Evolutionary conservation across 306 rosid species (phyloP).

Genomic region (Cucurbita maxima): DNA sequence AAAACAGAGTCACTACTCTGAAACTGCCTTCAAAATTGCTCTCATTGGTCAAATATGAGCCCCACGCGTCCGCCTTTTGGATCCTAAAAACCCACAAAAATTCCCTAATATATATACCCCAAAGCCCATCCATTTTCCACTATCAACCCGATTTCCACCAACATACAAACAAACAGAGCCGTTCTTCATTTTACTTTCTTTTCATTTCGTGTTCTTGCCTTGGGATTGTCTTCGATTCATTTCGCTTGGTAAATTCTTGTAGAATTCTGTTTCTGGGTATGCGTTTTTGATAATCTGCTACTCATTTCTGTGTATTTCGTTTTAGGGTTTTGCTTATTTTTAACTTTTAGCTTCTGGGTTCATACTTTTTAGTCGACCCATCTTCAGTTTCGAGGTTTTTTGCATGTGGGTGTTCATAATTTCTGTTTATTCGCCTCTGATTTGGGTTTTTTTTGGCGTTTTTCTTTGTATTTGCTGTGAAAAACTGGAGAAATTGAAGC

Average conservation of each 20-base stretch:
- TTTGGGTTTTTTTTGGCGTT: not conserved
- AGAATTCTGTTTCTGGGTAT: constrained; percentile 10
- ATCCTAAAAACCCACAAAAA: not conserved
- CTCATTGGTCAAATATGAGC: not conserved
- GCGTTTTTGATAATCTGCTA: too few species aligned
- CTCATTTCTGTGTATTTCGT: too few species aligned
- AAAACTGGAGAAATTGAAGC: too few species aligned
- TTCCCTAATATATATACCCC: not conserved
- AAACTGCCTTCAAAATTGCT: not conserved
- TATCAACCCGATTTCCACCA: not conserved
- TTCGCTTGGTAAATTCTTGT: constrained; percentile 22
- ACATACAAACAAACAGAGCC: not conserved
- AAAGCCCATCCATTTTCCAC: too few species aligned
- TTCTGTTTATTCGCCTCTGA: not conserved
- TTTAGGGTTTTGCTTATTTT: constrained; percentile 16
- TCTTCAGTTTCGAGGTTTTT: not conserved
- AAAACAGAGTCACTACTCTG: not conserved
- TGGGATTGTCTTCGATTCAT: not conserved
- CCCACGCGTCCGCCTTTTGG: not conserved
- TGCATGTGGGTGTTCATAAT: not conserved
- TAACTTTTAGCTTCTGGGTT: constrained; percentile 15
- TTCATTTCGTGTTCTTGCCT: not conserved
- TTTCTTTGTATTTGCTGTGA: not conserved
- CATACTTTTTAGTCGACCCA: not conserved
- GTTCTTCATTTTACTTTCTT: not conserved